Percentiles rank a stretch among this genome's conserved stretches.
Evolutionary conservation across 163 green algal species (phyloP).

Genomic region (Scenedesmus sp.): DNA sequence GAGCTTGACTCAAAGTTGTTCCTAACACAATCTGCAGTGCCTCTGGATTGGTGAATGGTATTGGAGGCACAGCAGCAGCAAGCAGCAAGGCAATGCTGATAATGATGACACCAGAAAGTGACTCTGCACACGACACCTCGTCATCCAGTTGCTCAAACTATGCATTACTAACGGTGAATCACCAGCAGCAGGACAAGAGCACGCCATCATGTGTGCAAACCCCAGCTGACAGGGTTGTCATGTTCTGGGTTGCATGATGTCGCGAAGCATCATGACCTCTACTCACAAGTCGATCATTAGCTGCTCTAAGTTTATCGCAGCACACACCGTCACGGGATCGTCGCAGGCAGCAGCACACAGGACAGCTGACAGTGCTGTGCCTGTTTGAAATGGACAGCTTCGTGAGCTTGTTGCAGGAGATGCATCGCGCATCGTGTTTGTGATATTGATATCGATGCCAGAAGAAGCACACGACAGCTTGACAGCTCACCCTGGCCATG

Average conservation of each 20-base stretch:
- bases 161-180: background rate
- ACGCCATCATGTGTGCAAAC: background rate
- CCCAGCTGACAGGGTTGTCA: constrained; percentile 1
- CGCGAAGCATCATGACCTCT: too few species aligned
- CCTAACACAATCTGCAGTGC: too few species aligned
- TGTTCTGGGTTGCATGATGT: background rate
- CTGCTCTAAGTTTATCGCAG: background rate
- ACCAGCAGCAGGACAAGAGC: background rate
- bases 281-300: background rate
- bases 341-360: background rate
- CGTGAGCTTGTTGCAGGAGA: background rate
- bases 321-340: background rate
- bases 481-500: background rate
- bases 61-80: background rate
- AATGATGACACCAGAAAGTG: too few species aligned
- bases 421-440: background rate
- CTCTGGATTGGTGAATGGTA: background rate
- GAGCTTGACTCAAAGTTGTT: background rate
- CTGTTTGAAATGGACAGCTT: background rate
- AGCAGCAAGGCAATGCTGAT: too few species aligned
- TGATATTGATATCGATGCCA: background rate
- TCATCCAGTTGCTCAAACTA: too few species aligned
- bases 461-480: background rate
- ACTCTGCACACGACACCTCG: too few species aligned
- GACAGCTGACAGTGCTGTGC: background rate